A percentile compares a stretch with the other conserved stretches of the same genome.
These are phyloP conservation scores for Boletus pseudopeckii DNA, from an alignment of 768 basidiomycete species.

Conservation along the genomic window DNA sequence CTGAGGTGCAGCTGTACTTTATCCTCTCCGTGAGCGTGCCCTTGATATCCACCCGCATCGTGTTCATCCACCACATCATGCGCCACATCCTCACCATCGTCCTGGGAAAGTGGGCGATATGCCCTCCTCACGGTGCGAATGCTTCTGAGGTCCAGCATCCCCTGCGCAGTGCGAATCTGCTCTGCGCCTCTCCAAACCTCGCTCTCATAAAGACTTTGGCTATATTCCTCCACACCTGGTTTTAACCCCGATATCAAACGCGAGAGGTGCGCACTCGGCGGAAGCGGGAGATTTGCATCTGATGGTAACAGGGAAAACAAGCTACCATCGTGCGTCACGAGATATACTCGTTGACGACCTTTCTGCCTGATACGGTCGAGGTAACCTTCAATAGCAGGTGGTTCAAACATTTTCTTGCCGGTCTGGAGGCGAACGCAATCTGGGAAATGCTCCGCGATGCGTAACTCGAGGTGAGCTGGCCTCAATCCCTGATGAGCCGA, in stretches of 20 bases:
- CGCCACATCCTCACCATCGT: conserved; percentile 22
- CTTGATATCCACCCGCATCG: conserved; percentile 66
- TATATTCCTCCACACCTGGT: conserved; percentile 26
- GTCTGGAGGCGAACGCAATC: conserved; percentile 38
- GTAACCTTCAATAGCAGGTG: conserved; percentile 84
- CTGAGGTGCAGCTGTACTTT: conserved; percentile 49
- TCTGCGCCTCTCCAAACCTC: conserved; percentile 62
- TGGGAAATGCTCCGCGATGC: conserved; percentile 67
- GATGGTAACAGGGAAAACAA: conserved; percentile 57
- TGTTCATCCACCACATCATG: conserved; percentile 46
- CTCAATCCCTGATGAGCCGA: conserved; percentile 30
- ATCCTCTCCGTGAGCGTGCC: conserved; percentile 40
- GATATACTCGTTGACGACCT: conserved; percentile 58
- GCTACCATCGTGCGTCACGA: conserved; percentile 68
- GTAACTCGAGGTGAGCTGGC: conserved; percentile 65
- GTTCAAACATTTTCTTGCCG: conserved; percentile 59
- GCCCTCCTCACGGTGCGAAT: conserved; percentile 63
- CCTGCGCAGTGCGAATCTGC: conserved; percentile 63
- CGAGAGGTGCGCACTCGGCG: conserved; percentile 50
- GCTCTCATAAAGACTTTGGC: conserved; percentile 37
- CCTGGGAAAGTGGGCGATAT: conserved; percentile 30
- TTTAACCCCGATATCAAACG: conserved; percentile 30
- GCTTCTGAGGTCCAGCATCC: conserved; percentile 69
- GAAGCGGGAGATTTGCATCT: conserved; percentile 63
- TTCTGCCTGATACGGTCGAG: conserved; percentile 66